Evolutionary conservation across 2,329 filamentous ascomycete species (phyloP), one percentile per base, ranked within the genome.

Genomic region (Nannizziopsis arthrosporioides): DNA sequence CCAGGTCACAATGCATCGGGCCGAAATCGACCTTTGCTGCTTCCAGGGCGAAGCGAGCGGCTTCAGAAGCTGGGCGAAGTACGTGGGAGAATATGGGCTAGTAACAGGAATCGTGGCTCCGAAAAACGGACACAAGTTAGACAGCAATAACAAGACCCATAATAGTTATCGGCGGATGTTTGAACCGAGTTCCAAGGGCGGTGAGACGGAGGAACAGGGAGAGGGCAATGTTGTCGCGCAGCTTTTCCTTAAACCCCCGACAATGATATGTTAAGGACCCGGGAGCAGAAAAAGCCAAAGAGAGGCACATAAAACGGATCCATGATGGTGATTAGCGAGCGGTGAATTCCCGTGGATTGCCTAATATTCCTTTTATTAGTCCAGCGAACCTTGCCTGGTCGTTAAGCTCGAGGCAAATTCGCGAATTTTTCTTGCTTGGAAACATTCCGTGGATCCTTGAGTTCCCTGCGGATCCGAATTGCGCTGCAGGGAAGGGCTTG

Each of bases 21-120:
- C 45, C 36, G 45, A 47, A 47, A 47, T 15, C 41, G 3, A n/a
- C 45, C 22, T 15, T 47, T 36, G 7, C 11, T 6, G n/a, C 19
- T 37, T 11, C 11, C 37, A 15, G 36, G 15, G 14, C 6, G 22
- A 27, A 27, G 22, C 22, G 22, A 27, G 22, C 22, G 37, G 36
- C 22, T 10, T 35, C 34, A 35, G 36, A 35, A 19, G 22, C 22
- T 19, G 31, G 40, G 9, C 12, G 7, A 19, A 15, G 15, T 42
- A 47, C 45, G 45, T 47, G 45, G 45, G 45, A 42, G 45, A 36
- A 42, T 47, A 36, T 42, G 44, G 35, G 36, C 36, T 45, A 27
- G 22, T 27, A 4, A 19, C 34, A 35, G 14, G n/a, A 46, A 40
- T 36, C 19, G 37, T 37, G 37, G 37, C 30, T 42, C 37, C 30